Percentiles rank a stretch among this genome's conserved stretches.
phyloP scores from a whole-genome alignment of 2,329 filamentous ascomycete genomes.

The Aspergillus ustus region DNA sequence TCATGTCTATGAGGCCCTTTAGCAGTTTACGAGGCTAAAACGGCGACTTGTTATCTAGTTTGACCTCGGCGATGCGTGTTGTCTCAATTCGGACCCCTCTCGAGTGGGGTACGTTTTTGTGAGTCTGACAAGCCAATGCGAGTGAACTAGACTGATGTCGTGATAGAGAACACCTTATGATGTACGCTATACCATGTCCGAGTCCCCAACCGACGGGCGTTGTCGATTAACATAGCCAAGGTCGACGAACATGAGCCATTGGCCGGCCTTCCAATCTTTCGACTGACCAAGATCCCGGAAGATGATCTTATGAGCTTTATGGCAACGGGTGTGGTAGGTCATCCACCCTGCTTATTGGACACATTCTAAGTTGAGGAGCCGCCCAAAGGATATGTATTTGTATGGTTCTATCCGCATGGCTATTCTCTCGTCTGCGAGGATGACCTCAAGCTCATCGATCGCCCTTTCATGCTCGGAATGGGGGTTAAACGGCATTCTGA shows the following conservation, averaged over 20 bases:
- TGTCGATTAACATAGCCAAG: slow-evolving; percentile 14
- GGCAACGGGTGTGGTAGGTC: slow-evolving; percentile 26
- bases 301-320: slow-evolving; percentile 33
- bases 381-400: slow-evolving; percentile 56
- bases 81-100: slow-evolving; percentile 25
- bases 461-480: slow-evolving; percentile 60
- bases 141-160: background rate
- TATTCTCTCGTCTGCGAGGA: slow-evolving; percentile 48
- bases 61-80: slow-evolving; percentile 26
- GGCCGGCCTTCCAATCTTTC: slow-evolving; percentile 39
- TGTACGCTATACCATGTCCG: slow-evolving; percentile 14
- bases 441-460: slow-evolving; percentile 57
- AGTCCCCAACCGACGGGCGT: background rate
- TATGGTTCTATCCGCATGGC: slow-evolving; percentile 49
- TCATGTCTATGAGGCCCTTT: background rate
- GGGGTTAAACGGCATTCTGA: slow-evolving; percentile 56
- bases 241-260: slow-evolving; percentile 29
- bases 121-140: slow-evolving; percentile 10
- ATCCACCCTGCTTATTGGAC: background rate
- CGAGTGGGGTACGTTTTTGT: slow-evolving; percentile 26
- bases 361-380: slow-evolving; percentile 38
- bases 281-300: slow-evolving; percentile 34
- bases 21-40: background rate
- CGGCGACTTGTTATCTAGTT: slow-evolving; percentile 15
- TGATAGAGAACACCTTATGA: slow-evolving; percentile 23